Evolutionary conservation across 345 rosid genomes (phyloP).

Genomic region (Carallia pectinifolia): DNA sequence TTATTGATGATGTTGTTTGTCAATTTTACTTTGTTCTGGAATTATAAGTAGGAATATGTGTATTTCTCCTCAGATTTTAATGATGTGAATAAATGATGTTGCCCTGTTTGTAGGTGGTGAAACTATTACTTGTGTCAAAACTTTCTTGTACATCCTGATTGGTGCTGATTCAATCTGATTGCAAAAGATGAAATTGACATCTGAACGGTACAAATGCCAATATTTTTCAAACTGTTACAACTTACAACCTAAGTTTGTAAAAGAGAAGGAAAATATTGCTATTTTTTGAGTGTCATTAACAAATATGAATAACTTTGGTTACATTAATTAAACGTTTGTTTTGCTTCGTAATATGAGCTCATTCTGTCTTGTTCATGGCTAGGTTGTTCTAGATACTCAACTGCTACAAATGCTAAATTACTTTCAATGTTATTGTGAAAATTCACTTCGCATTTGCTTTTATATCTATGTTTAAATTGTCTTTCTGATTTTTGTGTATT

Average conservation of each 20-base stretch:
- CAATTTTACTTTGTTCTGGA: too few relatives aligned
- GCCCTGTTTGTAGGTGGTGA: too few relatives aligned
- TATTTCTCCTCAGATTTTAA: too few relatives aligned
- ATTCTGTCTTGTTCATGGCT: not conserved
- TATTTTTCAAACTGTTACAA: too few relatives aligned
- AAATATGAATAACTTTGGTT: not conserved
- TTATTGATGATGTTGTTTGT: too few relatives aligned
- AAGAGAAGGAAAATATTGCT: not conserved
- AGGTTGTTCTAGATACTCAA: not conserved
- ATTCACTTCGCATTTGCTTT: not conserved
- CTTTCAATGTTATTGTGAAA: not conserved
- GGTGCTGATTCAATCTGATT: too few relatives aligned
- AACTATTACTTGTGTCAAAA: too few relatives aligned
- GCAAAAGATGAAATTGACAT: too few relatives aligned
- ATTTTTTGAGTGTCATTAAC: not conserved
- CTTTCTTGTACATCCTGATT: too few relatives aligned
- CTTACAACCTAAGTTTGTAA: not conserved
- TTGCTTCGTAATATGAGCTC: not conserved
- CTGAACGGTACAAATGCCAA: too few relatives aligned
- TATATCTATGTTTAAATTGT: not conserved
- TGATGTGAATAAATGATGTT: too few relatives aligned
- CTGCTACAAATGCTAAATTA: not conserved
- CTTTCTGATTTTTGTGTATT: not conserved
- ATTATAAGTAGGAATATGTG: too few relatives aligned
- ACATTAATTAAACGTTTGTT: not conserved